phyloP scores from a whole-genome alignment of 768 basidiomycete genomes.

The Hericium rajendrae region DNA sequence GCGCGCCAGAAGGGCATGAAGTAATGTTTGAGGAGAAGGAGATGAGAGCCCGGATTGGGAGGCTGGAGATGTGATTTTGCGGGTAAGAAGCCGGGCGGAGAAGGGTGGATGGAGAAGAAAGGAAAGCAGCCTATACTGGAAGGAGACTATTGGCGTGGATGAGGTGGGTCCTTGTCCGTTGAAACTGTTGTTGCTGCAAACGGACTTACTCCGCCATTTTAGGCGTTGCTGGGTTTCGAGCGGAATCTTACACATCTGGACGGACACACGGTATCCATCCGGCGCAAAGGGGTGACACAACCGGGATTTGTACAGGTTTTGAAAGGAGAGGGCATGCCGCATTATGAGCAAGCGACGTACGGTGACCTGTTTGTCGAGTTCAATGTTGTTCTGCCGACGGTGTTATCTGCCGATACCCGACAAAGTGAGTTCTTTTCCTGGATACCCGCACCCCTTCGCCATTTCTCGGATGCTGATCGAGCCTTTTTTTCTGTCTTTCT shows the following conservation, averaged over 20 bases:
- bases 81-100: slow-evolving; percentile 70
- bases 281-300: slow-evolving; percentile 78
- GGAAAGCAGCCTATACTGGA: slow-evolving; percentile 86
- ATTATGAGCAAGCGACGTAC: slow-evolving; percentile 41
- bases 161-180: slow-evolving; percentile 46
- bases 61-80: slow-evolving; percentile 83
- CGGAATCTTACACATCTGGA: slow-evolving; percentile 88
- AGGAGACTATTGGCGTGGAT: slow-evolving; percentile 81
- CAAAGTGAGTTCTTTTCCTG: slow-evolving; percentile 56
- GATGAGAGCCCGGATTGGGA: slow-evolving; percentile 97
- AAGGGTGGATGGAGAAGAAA: slow-evolving; percentile 83
- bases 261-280: slow-evolving; percentile 65
- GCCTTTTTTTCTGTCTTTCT: no score
- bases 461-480: neutral
- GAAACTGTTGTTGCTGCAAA: neutral
- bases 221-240: slow-evolving; percentile 97
- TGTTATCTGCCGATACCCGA: slow-evolving; percentile 56
- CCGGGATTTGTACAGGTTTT: slow-evolving; percentile 86
- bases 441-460: neutral
- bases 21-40: slow-evolving; percentile 89
- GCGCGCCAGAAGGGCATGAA: slow-evolving; percentile 90
- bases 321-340: slow-evolving; percentile 84
- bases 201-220: neutral
- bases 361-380: slow-evolving; percentile 93
- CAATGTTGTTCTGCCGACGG: slow-evolving; percentile 77